These are phyloP conservation scores for Arbutus unedo DNA, from an alignment of 148 eudicot species.

Conservation along the genomic window DNA sequence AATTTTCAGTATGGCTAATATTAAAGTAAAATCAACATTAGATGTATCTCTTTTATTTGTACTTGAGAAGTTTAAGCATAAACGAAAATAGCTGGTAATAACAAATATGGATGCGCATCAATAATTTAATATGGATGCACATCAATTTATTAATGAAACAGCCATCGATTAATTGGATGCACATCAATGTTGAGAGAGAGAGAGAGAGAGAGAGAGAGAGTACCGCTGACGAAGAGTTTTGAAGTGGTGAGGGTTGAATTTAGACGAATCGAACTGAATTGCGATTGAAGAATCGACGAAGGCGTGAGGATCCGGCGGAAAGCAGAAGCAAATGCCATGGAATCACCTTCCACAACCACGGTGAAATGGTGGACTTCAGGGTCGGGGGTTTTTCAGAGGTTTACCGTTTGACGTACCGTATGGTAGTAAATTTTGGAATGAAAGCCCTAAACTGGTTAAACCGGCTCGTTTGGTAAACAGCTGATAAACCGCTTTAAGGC, in stretches of 20 bases:
- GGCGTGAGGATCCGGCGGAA: conserved; percentile 47
- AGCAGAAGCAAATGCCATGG: conserved; percentile 62
- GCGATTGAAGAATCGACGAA: conserved; percentile 40
- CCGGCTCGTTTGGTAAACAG: background rate
- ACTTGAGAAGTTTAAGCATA: too few species aligned
- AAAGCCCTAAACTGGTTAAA: background rate
- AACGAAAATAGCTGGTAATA: too few species aligned
- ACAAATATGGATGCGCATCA: too few species aligned
- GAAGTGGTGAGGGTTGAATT: conserved; percentile 69
- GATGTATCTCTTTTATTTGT: too few species aligned
- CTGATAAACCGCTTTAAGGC: background rate
- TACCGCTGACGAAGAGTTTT: conserved; percentile 85
- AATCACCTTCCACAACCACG: background rate
- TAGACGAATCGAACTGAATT: conserved; percentile 48
- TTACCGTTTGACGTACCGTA: background rate
- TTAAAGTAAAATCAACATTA: too few species aligned
- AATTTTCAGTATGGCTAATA: too few species aligned
- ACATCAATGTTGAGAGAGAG: background rate
- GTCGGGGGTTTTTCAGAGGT: background rate
- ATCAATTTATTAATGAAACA: too few species aligned
- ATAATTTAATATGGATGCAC: too few species aligned
- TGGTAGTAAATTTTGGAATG: too few species aligned
- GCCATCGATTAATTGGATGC: background rate
- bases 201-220: background rate
- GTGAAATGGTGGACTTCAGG: too few species aligned